Percentiles rank a stretch among this genome's conserved stretches.
Conservation (phyloP, 2,329 filamentous ascomycete species). For the Cladosporium sp. region DNA sequence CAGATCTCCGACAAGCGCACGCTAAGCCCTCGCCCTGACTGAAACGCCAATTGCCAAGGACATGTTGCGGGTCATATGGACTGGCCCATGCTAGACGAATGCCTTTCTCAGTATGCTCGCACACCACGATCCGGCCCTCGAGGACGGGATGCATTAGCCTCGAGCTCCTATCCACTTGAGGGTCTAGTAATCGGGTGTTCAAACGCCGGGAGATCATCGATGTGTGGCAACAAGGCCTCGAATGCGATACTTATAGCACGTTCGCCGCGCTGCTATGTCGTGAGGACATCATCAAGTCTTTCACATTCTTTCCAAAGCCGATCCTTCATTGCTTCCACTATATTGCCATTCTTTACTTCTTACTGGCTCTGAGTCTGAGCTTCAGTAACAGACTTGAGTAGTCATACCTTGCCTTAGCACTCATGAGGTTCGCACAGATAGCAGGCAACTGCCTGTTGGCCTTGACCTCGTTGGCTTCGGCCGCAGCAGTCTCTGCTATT, state of each 20-base stretch:
- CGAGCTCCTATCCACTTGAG: not conserved
- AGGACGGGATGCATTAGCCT: conserved; percentile 1
- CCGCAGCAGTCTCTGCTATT: conserved; percentile 8
- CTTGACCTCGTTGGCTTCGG: conserved; percentile 10
- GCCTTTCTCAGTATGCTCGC: not conserved
- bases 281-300: conserved; percentile 1
- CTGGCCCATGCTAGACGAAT: not conserved
- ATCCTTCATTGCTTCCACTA: not conserved
- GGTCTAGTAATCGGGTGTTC: not conserved
- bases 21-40: conserved; percentile 5
- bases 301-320: conserved; percentile 3
- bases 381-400: not conserved
- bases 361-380: not conserved
- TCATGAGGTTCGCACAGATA: conserved; percentile 13
- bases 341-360: not conserved
- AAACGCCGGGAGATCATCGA: not conserved
- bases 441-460: conserved; percentile 12
- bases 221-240: not conserved
- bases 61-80: not conserved
- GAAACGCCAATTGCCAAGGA: conserved; percentile 5
- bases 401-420: not conserved
- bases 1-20: not conserved
- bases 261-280: not conserved
- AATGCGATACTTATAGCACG: conserved; percentile 1
- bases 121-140: not conserved